These are phyloP conservation scores for Hapsidospora chrysogenum DNA, from an alignment of 495 filamentous ascomycete genomes.

Conservation along the genomic window DNA sequence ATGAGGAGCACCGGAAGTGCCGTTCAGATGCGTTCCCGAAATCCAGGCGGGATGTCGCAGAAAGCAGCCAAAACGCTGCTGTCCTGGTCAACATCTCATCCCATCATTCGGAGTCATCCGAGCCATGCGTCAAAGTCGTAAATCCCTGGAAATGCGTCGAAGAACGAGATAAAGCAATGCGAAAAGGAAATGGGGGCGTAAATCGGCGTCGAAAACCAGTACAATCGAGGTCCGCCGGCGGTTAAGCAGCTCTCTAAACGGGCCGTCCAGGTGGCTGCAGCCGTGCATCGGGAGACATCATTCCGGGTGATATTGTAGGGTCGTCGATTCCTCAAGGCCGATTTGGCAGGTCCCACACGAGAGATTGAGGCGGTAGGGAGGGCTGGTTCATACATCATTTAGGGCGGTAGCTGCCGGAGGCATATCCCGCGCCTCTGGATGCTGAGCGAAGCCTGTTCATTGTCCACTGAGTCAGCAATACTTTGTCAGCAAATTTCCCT, in stretches of 20 bases:
- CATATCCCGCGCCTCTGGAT: conserved; percentile 61
- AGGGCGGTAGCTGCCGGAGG: conserved; percentile 50
- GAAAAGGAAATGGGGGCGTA: conserved; percentile 6
- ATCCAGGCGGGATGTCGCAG: conserved; percentile 1
- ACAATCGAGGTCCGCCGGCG: too few species aligned
- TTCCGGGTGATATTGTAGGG: neutral
- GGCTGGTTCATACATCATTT: conserved; percentile 35
- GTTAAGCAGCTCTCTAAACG: too few species aligned
- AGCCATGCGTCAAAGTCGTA: conserved; percentile 8
- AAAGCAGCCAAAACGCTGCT: conserved; percentile 1
- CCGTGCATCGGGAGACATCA: too few species aligned
- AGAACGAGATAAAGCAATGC: conserved; percentile 17
- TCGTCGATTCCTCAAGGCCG: conserved; percentile 5
- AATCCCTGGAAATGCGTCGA: conserved; percentile 14
- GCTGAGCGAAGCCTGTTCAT: conserved; percentile 87
- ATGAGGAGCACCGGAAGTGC: conserved; percentile 14
- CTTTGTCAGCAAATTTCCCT: conserved; percentile 51
- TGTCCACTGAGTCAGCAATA: conserved; percentile 81
- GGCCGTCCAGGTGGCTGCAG: too few species aligned
- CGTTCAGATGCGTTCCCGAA: conserved; percentile 10
- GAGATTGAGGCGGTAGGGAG: neutral
- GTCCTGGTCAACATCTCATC: conserved; percentile 5
- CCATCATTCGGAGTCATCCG: conserved; percentile 7
- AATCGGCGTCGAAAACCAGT: neutral
- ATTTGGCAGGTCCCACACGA: conserved; percentile 1